Conservation (phyloP, 345 rosid species). For the Eucalyptus regnans region DNA sequence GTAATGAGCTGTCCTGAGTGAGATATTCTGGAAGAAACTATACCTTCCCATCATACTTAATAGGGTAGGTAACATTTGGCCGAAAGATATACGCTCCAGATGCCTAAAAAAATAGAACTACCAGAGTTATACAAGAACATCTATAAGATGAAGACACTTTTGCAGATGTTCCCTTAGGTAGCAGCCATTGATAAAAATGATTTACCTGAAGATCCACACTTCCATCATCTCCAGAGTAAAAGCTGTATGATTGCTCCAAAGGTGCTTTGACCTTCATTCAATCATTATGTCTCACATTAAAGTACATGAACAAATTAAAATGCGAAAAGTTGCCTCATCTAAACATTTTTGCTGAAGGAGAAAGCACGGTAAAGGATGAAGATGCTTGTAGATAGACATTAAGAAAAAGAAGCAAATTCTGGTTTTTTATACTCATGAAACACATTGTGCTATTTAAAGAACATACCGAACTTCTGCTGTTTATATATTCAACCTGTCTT, state of each 20-base stretch:
- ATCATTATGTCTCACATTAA: background rate
- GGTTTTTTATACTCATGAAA: background rate
- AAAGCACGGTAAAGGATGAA: background rate
- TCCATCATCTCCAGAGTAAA: slow-evolving; percentile 63
- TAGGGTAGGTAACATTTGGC: slow-evolving; percentile 60
- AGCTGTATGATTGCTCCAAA: slow-evolving; percentile 60
- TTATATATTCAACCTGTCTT: background rate
- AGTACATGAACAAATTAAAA: background rate
- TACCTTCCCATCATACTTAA: slow-evolving; percentile 60
- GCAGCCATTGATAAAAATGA: background rate
- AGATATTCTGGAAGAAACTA: background rate
- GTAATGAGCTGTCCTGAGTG: background rate
- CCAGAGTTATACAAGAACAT: background rate
- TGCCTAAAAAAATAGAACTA: slow-evolving; percentile 28
- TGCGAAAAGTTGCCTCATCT: background rate
- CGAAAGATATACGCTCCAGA: slow-evolving; percentile 93
- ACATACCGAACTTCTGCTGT: background rate
- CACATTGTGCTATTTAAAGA: background rate
- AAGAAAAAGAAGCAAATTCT: background rate
- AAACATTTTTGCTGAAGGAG: background rate
- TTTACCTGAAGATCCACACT: background rate
- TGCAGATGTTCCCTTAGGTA: background rate
- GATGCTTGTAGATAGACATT: background rate
- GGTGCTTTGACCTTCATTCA: slow-evolving; percentile 45
- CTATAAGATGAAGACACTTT: background rate